Conservation (phyloP, 2,329 filamentous ascomycete species). For the Colletotrichum chrysophilum region DNA sequence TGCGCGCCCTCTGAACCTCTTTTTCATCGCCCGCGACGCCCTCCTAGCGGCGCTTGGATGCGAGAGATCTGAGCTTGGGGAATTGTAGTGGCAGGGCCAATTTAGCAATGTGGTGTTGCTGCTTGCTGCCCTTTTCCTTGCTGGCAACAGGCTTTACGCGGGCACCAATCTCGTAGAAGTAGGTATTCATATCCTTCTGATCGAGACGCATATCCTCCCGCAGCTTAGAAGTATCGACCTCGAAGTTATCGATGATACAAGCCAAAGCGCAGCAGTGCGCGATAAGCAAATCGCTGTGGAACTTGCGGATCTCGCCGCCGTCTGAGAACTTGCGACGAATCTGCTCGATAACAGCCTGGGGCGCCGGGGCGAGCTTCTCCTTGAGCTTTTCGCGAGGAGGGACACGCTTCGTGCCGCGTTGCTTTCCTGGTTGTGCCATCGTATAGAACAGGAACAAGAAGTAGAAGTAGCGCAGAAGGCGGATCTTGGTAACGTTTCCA, state of each 20-base stretch:
- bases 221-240: constrained; percentile 73
- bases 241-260: constrained; percentile 75
- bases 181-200: constrained; percentile 71
- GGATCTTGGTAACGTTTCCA: constrained; percentile 58
- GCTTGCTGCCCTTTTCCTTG: constrained; percentile 59
- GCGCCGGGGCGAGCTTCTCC: constrained; percentile 60
- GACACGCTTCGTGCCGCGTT: constrained; percentile 54
- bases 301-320: constrained; percentile 69
- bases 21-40: neutral
- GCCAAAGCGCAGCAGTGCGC: constrained; percentile 77
- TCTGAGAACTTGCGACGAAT: constrained; percentile 74
- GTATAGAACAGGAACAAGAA: constrained; percentile 62
- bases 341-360: constrained; percentile 67
- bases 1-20: neutral
- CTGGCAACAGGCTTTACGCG: constrained; percentile 65
- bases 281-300: constrained; percentile 73
- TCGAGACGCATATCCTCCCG: constrained; percentile 76
- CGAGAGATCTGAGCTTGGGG: constrained; percentile 62
- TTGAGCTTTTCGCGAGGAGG: constrained; percentile 67
- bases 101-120: constrained; percentile 63
- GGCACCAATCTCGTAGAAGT: constrained; percentile 79
- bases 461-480: constrained; percentile 64
- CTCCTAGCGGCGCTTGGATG: constrained; percentile 23
- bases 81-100: constrained; percentile 82
- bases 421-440: constrained; percentile 48